Evolutionary conservation across 257 asterid genomes (phyloP), one percentile per base, ranked within the genome.

Genomic region (Scutellaria barbata): DNA sequence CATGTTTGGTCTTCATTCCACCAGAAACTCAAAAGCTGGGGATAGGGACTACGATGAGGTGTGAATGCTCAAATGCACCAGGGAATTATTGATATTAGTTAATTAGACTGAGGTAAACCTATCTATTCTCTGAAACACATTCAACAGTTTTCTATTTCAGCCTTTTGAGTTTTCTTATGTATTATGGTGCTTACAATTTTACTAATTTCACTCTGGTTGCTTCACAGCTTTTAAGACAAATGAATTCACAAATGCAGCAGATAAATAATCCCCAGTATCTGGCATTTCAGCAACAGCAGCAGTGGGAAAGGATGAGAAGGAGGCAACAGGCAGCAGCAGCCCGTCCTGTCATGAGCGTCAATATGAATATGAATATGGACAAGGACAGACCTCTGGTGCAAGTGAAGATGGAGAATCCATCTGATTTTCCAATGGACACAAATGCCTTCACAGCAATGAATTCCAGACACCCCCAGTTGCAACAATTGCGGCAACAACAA

Each of bases 341-440:
- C 79, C 95, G 86, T 74, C 96, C 98, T 47, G 78, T 71, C 82
- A 79, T 89, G 92, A 71, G 70, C 58, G 50, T 68, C 75, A 76
- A 57, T 68, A 39, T 46, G 69, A 79, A 80, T 60, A 69, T 76
- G 84, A 84, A 82, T 80, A 72, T 81, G 63, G 98, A 94, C 73
- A 92, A 88, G 79, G 96, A 89, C 60, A 83, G 95, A 63, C 96
- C 95, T 61, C 64, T 88, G 62, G 95, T 87, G 75, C 93, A 95
- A 87, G 99, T 95, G 63, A 95, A 95, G 87, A 83, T 87, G 83
- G 98, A 95, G 78, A 84, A 79, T 80, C 85, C 89, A 59, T 80
- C 93, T 48, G 99, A 95, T 66, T 84, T 85, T 62, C 88, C 96
- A 16, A 51, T 86, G 57, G 97, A 92, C 63, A 78, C 82, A 61